Evolutionary conservation across 805 yeast species (phyloP).

Genomic region (Huiozyma naganishii): DNA sequence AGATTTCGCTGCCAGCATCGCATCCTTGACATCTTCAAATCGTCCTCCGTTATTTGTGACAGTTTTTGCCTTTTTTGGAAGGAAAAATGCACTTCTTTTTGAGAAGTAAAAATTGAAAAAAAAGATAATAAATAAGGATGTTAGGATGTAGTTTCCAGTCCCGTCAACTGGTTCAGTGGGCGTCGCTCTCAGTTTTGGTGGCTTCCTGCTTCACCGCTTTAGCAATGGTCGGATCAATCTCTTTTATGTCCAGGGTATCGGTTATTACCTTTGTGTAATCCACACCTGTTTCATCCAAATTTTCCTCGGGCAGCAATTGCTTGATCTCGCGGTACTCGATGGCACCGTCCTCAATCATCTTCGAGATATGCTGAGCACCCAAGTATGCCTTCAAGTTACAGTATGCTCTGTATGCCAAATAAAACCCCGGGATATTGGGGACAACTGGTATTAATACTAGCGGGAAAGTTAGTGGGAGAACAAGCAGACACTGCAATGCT

Average conservation of each 20-base stretch:
- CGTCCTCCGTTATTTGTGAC: not conserved
- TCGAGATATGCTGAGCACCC: conserved; percentile 61
- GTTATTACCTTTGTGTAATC: not conserved
- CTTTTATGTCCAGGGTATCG: not conserved
- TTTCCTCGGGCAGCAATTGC: not conserved
- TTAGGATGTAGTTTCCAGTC: not conserved
- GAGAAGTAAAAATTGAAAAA: not conserved
- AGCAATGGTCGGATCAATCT: not conserved
- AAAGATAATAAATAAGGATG: not conserved
- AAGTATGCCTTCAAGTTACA: conserved; percentile 71
- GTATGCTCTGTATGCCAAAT: conserved; percentile 67
- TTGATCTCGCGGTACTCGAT: conserved; percentile 7
- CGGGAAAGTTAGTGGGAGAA: conserved; percentile 72
- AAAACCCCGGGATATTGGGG: conserved; percentile 90
- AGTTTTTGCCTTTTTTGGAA: not conserved
- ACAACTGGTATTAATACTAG: conserved; percentile 71
- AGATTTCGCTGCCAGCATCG: too few species aligned
- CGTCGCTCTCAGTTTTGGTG: too few species aligned
- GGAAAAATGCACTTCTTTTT: not conserved
- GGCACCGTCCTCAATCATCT: conserved; percentile 37
- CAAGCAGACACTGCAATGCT: conserved; percentile 41
- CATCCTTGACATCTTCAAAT: too few species aligned
- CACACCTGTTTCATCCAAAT: not conserved
- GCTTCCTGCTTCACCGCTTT: not conserved
- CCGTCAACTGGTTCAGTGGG: too few species aligned